Percentiles rank a stretch among this genome's conserved stretches.
phyloP scores from a whole-genome alignment of 139 green algal species.

The Diplosphaera chodatii region DNA sequence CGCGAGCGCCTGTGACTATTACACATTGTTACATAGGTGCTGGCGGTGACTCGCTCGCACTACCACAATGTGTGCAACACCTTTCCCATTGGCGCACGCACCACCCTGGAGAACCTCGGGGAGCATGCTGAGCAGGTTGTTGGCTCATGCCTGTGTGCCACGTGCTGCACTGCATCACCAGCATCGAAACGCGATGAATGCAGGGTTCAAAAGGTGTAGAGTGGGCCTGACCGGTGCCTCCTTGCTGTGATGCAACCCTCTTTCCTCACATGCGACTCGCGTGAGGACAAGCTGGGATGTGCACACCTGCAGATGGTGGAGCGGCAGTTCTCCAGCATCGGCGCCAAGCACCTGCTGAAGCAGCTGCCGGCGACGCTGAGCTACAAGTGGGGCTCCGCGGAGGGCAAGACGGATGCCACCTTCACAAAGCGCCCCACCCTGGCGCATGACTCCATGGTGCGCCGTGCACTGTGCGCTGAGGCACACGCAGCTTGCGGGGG shows the following conservation, averaged over 20 bases:
- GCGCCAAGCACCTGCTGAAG: background rate
- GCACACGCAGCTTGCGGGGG: no score
- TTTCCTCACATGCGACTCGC: no score
- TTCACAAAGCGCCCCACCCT: background rate
- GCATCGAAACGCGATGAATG: no score
- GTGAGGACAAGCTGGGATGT: no score
- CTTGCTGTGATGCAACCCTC: no score
- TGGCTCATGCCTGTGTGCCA: no score
- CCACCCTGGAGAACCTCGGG: constrained; percentile 52
- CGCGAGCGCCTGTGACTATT: no score
- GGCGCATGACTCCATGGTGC: background rate
- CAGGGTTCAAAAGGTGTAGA: no score
- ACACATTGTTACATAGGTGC: no score
- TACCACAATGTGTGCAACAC: constrained; percentile 38
- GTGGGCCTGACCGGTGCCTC: no score
- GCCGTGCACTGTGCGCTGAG: no score
- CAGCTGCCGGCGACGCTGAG: background rate
- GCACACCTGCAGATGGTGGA: background rate
- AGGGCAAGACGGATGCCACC: background rate
- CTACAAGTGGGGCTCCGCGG: background rate
- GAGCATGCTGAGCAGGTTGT: constrained; percentile 6
- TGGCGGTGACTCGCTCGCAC: constrained; percentile 34
- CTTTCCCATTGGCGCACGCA: constrained; percentile 38
- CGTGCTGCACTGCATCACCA: no score
- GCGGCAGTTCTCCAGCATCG: background rate